These are phyloP conservation scores for Solanum chacoense DNA, from an alignment of 305 asterid species.

Conservation along the genomic window DNA sequence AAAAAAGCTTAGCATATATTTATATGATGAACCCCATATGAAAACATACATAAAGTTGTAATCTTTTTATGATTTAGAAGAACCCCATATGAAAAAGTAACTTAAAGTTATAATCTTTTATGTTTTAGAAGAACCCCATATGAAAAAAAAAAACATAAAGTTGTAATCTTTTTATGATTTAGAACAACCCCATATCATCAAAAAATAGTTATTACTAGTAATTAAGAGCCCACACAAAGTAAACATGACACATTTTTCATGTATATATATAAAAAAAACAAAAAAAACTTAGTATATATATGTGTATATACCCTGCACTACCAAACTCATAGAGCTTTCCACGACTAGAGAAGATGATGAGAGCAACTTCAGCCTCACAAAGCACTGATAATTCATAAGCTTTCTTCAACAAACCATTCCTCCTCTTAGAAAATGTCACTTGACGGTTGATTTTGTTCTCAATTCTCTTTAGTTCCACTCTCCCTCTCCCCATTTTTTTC, in stretches of 20 bases:
- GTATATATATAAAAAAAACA: background rate
- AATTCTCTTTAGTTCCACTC: slow-evolving; percentile 68
- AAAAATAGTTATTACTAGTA: background rate
- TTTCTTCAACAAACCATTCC: slow-evolving; percentile 81
- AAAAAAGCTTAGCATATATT: background rate
- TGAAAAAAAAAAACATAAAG: background rate
- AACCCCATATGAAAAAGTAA: background rate
- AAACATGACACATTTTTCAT: background rate
- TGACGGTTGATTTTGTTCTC: slow-evolving; percentile 84
- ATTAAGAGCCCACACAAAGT: background rate
- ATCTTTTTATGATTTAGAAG: background rate
- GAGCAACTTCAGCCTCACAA: slow-evolving; percentile 85
- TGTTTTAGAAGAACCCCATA: background rate
- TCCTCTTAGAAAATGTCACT: slow-evolving; percentile 66
- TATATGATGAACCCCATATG: background rate
- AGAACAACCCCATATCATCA: background rate
- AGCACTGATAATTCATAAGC: slow-evolving; percentile 83
- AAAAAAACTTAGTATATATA: background rate
- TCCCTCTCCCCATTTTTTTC: slow-evolving; percentile 62
- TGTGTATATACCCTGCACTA: slow-evolving; percentile 38
- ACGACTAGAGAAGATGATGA: slow-evolving; percentile 75
- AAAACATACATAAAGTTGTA: background rate
- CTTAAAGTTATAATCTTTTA: no score
- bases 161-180: background rate
- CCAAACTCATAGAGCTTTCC: slow-evolving; percentile 84